phyloP scores from a whole-genome alignment of 2,329 filamentous ascomycete species.

The Paracoccidioides brasiliensis region DNA sequence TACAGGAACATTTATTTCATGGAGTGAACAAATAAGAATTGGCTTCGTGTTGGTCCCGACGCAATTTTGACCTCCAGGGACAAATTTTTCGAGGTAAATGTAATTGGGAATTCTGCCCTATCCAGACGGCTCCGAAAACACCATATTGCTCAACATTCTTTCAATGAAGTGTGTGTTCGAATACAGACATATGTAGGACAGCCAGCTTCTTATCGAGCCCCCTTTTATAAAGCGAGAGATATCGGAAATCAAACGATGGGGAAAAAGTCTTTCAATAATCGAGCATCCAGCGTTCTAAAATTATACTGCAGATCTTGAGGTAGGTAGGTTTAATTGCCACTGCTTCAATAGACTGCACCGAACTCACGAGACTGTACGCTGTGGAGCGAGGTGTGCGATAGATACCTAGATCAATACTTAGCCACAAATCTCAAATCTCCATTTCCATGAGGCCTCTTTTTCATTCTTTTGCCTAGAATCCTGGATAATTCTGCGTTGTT shows the following conservation, averaged over 20 bases:
- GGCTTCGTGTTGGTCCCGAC: too few relatives aligned
- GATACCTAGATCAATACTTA: slow-evolving; percentile 24
- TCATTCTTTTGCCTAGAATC: slow-evolving; percentile 39
- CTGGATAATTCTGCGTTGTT: slow-evolving; percentile 44
- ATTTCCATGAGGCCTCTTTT: slow-evolving; percentile 14
- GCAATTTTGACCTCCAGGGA: too few relatives aligned
- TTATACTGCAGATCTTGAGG: slow-evolving; percentile 38
- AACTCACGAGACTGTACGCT: slow-evolving; percentile 36
- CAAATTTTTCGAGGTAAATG: too few relatives aligned
- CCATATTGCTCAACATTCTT: too few relatives aligned
- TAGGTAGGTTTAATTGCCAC: slow-evolving; percentile 39
- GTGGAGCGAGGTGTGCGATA: slow-evolving; percentile 38
- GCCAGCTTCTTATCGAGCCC: too few relatives aligned
- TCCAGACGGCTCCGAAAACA: too few relatives aligned
- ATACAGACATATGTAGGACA: too few relatives aligned
- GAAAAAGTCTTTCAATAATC: slow-evolving; percentile 38
- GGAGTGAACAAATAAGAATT: too few relatives aligned
- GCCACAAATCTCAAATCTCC: not conserved
- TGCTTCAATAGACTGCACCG: slow-evolving; percentile 41
- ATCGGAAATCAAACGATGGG: slow-evolving; percentile 22
- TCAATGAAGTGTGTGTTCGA: too few relatives aligned
- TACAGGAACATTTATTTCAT: not conserved
- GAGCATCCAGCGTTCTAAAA: slow-evolving; percentile 30
- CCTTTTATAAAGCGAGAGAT: too few relatives aligned
- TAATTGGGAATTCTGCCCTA: too few relatives aligned